Evolutionary conservation across 495 filamentous ascomycete genomes (phyloP).

Genomic region (Aspergillus biplanus): DNA sequence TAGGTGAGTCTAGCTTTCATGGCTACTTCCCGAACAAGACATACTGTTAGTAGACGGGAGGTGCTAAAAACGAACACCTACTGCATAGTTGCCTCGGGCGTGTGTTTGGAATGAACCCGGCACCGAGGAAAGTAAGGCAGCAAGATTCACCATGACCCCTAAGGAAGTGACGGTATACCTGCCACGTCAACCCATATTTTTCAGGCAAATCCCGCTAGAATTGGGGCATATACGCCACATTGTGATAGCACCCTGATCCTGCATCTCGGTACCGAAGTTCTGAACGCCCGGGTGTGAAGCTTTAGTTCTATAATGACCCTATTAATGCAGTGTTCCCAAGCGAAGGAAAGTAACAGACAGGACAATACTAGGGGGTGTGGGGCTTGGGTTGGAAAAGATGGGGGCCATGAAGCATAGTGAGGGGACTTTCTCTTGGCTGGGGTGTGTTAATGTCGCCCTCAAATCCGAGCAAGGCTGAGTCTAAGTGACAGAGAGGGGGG

Average conservation of each 20-base stretch:
- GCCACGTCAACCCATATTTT: constrained; percentile 35
- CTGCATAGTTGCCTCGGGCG: constrained; percentile 6
- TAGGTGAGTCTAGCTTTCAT: not conserved
- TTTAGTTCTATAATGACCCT: constrained; percentile 1
- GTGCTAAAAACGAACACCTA: not conserved
- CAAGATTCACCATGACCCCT: not conserved
- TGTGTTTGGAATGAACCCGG: not conserved
- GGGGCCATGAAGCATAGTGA: constrained; percentile 2
- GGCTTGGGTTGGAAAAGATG: not conserved
- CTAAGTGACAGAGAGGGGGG: not conserved
- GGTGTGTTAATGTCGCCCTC: not conserved
- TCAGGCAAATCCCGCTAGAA: constrained; percentile 4
- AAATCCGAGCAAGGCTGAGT: constrained; percentile 1
- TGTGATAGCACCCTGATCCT: constrained; percentile 20
- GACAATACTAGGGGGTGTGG: not conserved
- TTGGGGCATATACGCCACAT: constrained; percentile 15
- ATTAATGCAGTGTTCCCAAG: constrained; percentile 5
- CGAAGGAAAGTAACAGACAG: constrained; percentile 10
- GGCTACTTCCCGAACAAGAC: not conserved
- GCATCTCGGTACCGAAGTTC: constrained; percentile 21
- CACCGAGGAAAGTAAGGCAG: not conserved
- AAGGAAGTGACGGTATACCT: constrained; percentile 7
- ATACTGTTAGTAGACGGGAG: not conserved
- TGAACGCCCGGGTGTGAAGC: not conserved
- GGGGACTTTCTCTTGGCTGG: not conserved